Percentiles rank a stretch among this genome's conserved stretches.
phyloP scores from a whole-genome alignment of 345 rosid species.

The Raphanus sativus region DNA sequence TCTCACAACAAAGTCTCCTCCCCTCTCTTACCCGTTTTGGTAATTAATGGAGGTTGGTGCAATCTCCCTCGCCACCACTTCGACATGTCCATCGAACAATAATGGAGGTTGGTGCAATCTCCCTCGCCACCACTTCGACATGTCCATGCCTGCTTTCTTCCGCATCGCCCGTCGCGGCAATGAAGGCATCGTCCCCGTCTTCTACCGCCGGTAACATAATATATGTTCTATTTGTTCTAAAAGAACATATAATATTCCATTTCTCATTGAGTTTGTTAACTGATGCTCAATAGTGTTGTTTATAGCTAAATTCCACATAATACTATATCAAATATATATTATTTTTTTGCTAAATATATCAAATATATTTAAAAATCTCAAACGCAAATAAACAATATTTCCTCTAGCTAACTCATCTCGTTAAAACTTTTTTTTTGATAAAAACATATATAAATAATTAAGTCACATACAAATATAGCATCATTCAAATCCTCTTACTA shows the following conservation, averaged over 20 bases:
- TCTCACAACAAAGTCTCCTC: constrained; percentile 85
- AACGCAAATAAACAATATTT: not conserved
- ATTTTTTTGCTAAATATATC: too few relatives aligned
- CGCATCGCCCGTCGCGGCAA: constrained; percentile 68
- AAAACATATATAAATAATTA: not conserved
- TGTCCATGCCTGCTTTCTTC: constrained; percentile 75
- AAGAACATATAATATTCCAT: not conserved
- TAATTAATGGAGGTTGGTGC: too few relatives aligned
- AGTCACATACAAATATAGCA: not conserved
- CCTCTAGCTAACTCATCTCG: not conserved
- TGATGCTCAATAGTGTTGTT: too few relatives aligned
- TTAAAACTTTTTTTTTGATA: not conserved
- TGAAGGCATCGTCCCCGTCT: constrained; percentile 74
- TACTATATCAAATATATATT: too few relatives aligned
- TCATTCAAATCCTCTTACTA: not conserved
- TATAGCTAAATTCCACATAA: too few relatives aligned
- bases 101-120: constrained; percentile 82
- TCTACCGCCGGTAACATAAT: constrained; percentile 54
- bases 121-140: constrained; percentile 76
- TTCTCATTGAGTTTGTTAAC: constrained; percentile 4
- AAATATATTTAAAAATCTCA: too few relatives aligned
- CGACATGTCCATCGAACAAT: constrained; percentile 79
- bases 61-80: too few relatives aligned
- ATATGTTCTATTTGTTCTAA: not conserved
- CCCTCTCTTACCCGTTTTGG: constrained; percentile 88